A percentile compares a stretch with the other conserved stretches of the same genome.
Conservation (phyloP, 2,329 filamentous ascomycete genomes). For the Diaporthe capsici region DNA sequence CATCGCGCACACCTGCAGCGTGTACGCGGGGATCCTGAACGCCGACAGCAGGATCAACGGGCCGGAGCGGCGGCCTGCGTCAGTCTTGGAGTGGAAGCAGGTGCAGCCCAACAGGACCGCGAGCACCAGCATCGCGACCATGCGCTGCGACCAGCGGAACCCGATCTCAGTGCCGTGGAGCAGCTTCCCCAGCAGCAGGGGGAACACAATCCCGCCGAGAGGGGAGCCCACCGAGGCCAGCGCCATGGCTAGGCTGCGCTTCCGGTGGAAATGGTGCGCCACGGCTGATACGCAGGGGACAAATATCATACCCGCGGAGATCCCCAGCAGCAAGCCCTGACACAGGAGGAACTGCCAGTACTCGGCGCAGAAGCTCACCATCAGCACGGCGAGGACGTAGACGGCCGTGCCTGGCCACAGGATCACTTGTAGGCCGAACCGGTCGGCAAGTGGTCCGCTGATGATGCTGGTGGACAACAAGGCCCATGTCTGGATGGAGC, state of each 20-base stretch:
- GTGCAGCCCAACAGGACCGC: background rate
- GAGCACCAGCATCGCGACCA: conserved; percentile 38
- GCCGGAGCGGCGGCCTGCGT: too few species aligned
- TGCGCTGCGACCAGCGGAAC: conserved; percentile 53
- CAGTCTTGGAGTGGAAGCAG: background rate
- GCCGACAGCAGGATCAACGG: background rate
- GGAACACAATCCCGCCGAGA: conserved; percentile 62
- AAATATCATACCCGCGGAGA: conserved; percentile 52
- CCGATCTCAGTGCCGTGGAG: conserved; percentile 48
- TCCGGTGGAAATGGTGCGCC: conserved; percentile 55
- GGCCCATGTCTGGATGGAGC: conserved; percentile 50
- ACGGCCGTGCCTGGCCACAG: conserved; percentile 41
- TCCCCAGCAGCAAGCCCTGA: conserved; percentile 55
- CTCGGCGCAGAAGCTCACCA: conserved; percentile 53
- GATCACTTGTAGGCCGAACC: conserved; percentile 54
- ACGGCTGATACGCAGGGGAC: conserved; percentile 55
- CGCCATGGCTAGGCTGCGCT: conserved; percentile 56
- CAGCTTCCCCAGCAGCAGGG: conserved; percentile 54
- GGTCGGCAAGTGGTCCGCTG: conserved; percentile 54
- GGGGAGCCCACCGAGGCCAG: conserved; percentile 55
- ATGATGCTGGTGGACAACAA: conserved; percentile 49
- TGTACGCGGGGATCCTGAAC: background rate
- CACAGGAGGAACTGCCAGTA: conserved; percentile 59
- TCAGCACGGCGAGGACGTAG: conserved; percentile 49
- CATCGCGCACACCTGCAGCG: background rate